Base-by-base conservation (phyloP, 2,329 filamentous ascomycete genomes). In the Colletotrichum simmondsii region DNA sequence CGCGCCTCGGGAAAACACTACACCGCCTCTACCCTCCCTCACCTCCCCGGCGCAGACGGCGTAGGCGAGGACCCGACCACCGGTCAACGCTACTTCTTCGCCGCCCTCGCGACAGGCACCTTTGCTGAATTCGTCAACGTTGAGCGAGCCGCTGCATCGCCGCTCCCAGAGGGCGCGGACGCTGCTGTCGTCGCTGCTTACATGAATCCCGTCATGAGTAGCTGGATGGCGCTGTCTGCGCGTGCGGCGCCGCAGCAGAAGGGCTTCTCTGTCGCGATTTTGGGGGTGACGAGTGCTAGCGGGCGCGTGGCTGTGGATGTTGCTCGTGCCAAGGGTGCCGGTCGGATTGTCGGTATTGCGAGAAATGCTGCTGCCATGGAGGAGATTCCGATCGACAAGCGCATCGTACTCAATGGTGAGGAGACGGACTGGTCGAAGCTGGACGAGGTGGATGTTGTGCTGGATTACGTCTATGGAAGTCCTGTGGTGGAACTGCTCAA, bases 381-480 rank as follows among this genome's bases (percentile, higher is more conserved):
- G 3, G 78, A 75, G 5, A 78, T 88, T 4, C 82, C 81, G 1
- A 79, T 90, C 0, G 87, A 91, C 72, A 83, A 82, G 3, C 79
- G 76, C 6, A 80, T 91, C 42, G 79, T 85, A 46, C 80, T 90
- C 11, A 74, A 81, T 2, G 75, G 82, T 1, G 75, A 77, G 3
- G 80, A 86, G 49, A 83, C 82, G 1, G 88, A 90, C 74, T 88
- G 87, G 73, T 82, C 83, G 2, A 77, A 79, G 10, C 80, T 86
- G 0, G 84, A 81, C 2, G 83, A 85, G 46, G 85, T 85, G 37
- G 88, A 91, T 73, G 82, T 91, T 3, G 83, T 91, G 4, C 80
- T 91, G 1, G 89, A 91, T 76, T 91, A 90, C 76, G 79, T 91
- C 8, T 90, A 88, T 78, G 89, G 89, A 0, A 80, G 83, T 0